A percentile compares a stretch with the other conserved stretches of the same genome.
Evolutionary conservation across 2,329 filamentous ascomycete species (phyloP).

Genomic region (Fusarium floridanum): DNA sequence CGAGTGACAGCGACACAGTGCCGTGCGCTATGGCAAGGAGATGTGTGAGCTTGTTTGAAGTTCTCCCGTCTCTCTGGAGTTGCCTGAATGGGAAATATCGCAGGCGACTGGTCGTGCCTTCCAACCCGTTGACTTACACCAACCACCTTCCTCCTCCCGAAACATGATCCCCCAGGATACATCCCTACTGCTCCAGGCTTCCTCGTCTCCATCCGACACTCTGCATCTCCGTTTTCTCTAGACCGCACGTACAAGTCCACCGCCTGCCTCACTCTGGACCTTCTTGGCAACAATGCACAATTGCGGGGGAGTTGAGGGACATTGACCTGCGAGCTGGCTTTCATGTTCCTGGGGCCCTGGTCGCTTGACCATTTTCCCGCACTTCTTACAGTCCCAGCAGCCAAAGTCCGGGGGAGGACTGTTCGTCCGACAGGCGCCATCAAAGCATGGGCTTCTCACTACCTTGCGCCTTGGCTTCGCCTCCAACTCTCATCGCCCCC

Average conservation of each 20-base stretch:
- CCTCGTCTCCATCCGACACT: conserved; percentile 17
- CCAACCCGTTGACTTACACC: conserved; percentile 17
- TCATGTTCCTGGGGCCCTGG: conserved; percentile 8
- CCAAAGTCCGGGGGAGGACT: conserved; percentile 35
- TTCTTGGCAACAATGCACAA: conserved; percentile 36
- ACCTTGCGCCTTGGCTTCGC: conserved; percentile 11
- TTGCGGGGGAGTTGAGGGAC: conserved; percentile 36
- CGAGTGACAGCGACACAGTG: conserved; percentile 17
- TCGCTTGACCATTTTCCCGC: conserved; percentile 18
- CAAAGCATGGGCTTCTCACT: conserved; percentile 19
- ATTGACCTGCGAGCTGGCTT: conserved; percentile 5
- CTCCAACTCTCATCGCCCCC: background rate
- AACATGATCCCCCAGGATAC: background rate
- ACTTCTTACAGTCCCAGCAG: conserved; percentile 20
- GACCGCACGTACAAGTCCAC: conserved; percentile 17
- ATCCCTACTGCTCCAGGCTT: background rate
- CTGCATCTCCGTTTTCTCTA: conserved; percentile 1
- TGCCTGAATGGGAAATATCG: conserved; percentile 22
- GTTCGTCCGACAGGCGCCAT: conserved; percentile 17
- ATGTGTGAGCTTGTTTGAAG: conserved; percentile 37
- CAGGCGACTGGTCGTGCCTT: conserved; percentile 22
- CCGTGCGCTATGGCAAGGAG: conserved; percentile 22
- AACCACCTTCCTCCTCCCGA: conserved; percentile 8
- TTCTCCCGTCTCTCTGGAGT: conserved; percentile 7
- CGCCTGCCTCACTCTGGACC: conserved; percentile 22